Evolutionary conservation across 2,329 filamentous ascomycete species (phyloP).

Genomic region (Colletotrichum gloeosporioides): DNA sequence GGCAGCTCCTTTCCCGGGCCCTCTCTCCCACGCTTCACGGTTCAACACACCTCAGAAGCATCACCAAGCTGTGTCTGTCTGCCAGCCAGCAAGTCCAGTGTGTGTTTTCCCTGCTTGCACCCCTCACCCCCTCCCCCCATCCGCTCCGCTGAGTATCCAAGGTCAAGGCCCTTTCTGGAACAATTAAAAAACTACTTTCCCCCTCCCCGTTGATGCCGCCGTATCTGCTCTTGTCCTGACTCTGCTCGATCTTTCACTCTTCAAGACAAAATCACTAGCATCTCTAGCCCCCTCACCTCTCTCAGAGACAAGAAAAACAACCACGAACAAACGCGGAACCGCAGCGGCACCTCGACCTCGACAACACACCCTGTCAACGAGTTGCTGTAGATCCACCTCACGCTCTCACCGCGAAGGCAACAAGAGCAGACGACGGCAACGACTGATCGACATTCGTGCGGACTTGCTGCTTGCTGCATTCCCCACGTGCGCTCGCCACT

Average conservation of each 20-base stretch:
- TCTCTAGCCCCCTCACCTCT: background rate
- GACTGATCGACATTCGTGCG: constrained; percentile 10
- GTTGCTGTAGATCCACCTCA: constrained; percentile 1
- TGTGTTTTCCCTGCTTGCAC: background rate
- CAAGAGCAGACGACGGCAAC: background rate
- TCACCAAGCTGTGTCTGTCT: background rate
- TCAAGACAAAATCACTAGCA: background rate
- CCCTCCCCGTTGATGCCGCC: background rate
- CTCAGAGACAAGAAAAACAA: background rate
- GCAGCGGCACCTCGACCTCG: background rate
- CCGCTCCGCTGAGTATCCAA: background rate
- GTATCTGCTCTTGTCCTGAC: background rate
- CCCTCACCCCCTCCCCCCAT: background rate
- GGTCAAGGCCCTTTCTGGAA: constrained; percentile 7
- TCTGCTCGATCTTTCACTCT: background rate
- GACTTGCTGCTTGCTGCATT: constrained; percentile 8
- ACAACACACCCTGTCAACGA: background rate
- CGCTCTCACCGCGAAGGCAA: background rate
- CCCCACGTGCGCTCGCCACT: constrained; percentile 14
- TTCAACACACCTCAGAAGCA: background rate
- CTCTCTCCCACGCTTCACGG: background rate
- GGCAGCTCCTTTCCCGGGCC: background rate
- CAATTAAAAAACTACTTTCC: constrained; percentile 18
- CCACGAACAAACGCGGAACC: background rate
- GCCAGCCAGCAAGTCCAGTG: background rate